Conservation (phyloP, 805 yeast genomes). For the Lipomyces spencermartinsiae region DNA sequence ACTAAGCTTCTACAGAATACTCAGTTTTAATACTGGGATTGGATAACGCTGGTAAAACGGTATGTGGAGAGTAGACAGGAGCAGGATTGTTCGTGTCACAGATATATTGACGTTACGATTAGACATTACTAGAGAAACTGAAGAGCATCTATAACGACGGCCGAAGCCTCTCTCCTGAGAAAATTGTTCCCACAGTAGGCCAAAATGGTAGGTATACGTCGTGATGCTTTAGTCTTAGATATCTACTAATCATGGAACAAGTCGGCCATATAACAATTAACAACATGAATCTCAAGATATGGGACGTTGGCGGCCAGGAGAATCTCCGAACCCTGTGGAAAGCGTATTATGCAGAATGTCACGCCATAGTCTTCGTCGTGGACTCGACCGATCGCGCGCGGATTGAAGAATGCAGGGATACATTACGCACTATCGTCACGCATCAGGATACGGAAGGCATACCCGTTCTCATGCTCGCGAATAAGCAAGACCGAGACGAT, state of each 20-base stretch:
- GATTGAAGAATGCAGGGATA: slow-evolving; percentile 79
- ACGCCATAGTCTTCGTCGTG: slow-evolving; percentile 89
- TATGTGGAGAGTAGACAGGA: slow-evolving; percentile 25
- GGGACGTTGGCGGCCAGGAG: slow-evolving; percentile 98
- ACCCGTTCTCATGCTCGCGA: slow-evolving; percentile 93
- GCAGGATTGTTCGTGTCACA: background rate
- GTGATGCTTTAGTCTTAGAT: background rate
- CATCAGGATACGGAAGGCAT: slow-evolving; percentile 73
- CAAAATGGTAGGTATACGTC: slow-evolving; percentile 63
- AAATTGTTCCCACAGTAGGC: slow-evolving; percentile 92
- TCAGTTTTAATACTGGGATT: slow-evolving; percentile 83
- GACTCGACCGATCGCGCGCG: slow-evolving; percentile 88
- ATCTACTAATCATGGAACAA: slow-evolving; percentile 17
- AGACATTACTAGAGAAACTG: slow-evolving; percentile 69
- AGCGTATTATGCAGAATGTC: slow-evolving; percentile 82
- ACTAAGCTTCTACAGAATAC: slow-evolving; percentile 55
- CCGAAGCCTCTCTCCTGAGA: slow-evolving; percentile 46
- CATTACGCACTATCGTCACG: slow-evolving; percentile 60
- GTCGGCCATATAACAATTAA: slow-evolving; percentile 52
- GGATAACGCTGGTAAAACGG: slow-evolving; percentile 95
- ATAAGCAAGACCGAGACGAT: slow-evolving; percentile 83
- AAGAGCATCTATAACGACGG: slow-evolving; percentile 57
- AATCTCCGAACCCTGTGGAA: slow-evolving; percentile 86
- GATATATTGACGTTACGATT: background rate
- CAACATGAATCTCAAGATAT: slow-evolving; percentile 65